These are phyloP conservation scores for Lecanicillium sp. DNA, from an alignment of 2,329 filamentous ascomycete species.

Conservation along the genomic window DNA sequence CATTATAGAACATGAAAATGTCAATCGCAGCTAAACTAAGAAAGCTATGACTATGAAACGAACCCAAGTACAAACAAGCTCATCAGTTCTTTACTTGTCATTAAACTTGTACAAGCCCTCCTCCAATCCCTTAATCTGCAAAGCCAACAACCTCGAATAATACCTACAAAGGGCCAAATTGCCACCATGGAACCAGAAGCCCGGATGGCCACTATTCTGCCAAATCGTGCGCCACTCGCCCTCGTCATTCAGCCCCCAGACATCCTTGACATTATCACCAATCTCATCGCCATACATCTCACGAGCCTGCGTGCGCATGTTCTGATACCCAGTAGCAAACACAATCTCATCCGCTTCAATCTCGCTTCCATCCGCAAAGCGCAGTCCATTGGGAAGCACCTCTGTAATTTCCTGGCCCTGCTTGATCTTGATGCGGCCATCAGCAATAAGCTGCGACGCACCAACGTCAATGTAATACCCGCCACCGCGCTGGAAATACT, in stretches of 20 bases:
- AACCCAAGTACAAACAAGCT: too few species aligned
- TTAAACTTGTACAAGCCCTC: slow-evolving; percentile 26
- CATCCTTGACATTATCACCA: slow-evolving; percentile 46
- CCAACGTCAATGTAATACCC: slow-evolving; percentile 67
- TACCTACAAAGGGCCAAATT: slow-evolving; percentile 55
- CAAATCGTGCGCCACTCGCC: slow-evolving; percentile 50
- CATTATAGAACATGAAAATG: too few species aligned
- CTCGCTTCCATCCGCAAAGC: slow-evolving; percentile 45
- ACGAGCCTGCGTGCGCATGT: slow-evolving; percentile 57
- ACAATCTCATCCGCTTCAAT: slow-evolving; percentile 56
- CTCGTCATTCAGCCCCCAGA: slow-evolving; percentile 54
- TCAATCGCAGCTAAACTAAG: too few species aligned
- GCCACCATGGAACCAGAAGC: slow-evolving; percentile 59
- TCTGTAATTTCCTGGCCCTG: slow-evolving; percentile 46
- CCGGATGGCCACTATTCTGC: slow-evolving; percentile 51
- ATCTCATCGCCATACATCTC: slow-evolving; percentile 54
- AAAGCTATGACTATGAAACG: too few species aligned
- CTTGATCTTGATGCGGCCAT: slow-evolving; percentile 56
- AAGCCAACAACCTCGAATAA: slow-evolving; percentile 45
- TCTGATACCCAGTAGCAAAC: slow-evolving; percentile 57
- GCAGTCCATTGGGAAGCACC: slow-evolving; percentile 36
- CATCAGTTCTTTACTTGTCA: slow-evolving; percentile 16
- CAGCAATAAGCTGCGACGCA: slow-evolving; percentile 49
- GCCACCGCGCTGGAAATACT: slow-evolving; percentile 56
- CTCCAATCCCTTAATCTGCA: slow-evolving; percentile 42